A percentile compares a stretch with the other conserved stretches of the same genome.
Conservation (phyloP, 257 asterid species). For the Forsythia suspensa region DNA sequence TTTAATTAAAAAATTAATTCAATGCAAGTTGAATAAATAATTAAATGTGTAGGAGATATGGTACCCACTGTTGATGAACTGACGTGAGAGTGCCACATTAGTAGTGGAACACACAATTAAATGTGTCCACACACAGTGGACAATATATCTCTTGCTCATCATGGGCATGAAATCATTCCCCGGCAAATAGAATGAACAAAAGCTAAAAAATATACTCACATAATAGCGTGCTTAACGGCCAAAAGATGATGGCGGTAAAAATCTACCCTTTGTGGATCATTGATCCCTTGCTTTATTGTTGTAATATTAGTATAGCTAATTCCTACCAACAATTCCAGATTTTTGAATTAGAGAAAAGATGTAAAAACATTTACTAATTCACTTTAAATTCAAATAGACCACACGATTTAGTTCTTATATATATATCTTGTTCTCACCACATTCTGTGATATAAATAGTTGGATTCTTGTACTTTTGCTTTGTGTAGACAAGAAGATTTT, state of each 20-base stretch:
- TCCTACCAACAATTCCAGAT: constrained; percentile 10
- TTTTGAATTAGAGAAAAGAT: background rate
- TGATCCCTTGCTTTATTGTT: background rate
- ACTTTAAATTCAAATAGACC: background rate
- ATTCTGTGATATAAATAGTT: constrained; percentile 40
- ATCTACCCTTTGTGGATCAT: constrained; percentile 33
- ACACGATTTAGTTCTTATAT: no score
- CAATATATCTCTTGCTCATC: no score
- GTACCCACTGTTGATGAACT: no score
- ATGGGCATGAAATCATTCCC: no score
- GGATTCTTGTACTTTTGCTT: constrained; percentile 44
- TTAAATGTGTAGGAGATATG: no score
- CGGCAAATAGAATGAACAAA: background rate
- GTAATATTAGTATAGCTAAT: constrained; percentile 18
- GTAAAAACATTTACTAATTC: background rate
- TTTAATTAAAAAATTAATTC: no score
- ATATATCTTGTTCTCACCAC: constrained; percentile 22
- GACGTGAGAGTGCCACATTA: no score
- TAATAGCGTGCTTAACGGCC: constrained; percentile 36
- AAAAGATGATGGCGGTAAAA: constrained; percentile 41
- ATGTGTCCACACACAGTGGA: no score
- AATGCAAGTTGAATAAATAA: no score
- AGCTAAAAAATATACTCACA: constrained; percentile 17
- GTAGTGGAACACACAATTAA: no score
- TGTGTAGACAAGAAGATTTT: constrained; percentile 34